These are phyloP conservation scores for Groenewaldozyma sp. DNA, from an alignment of 1,139 yeast species.

Conservation along the genomic window DNA sequence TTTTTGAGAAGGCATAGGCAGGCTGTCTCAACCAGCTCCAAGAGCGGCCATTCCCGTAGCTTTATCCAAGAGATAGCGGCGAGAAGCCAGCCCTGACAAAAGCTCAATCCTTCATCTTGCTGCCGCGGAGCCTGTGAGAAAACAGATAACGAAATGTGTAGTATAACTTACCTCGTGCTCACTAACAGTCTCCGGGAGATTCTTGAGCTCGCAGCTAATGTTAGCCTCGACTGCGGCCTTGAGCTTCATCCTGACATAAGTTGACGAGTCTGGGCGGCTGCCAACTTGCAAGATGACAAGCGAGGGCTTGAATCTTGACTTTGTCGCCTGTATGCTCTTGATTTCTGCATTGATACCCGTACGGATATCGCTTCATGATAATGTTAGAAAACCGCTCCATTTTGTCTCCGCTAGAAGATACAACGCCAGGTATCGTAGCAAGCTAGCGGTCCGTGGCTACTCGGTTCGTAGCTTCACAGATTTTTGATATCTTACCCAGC, in stretches of 20 bases:
- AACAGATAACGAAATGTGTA: no score
- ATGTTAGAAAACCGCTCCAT: neutral
- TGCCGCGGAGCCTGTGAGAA: no score
- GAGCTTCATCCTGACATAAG: slow-evolving; percentile 92
- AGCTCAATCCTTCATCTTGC: no score
- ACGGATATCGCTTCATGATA: slow-evolving; percentile 21
- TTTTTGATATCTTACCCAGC: slow-evolving; percentile 33
- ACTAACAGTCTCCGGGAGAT: slow-evolving; percentile 47
- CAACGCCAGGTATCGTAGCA: no score
- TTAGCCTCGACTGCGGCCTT: slow-evolving; percentile 83
- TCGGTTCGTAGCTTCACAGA: neutral
- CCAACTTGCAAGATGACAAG: slow-evolving; percentile 88
- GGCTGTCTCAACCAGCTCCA: no score
- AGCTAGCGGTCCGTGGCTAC: neutral
- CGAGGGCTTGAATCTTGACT: slow-evolving; percentile 62
- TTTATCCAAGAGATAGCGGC: no score
- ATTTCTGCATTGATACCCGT: slow-evolving; percentile 39
- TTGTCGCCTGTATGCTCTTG: slow-evolving; percentile 41
- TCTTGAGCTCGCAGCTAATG: slow-evolving; percentile 60
- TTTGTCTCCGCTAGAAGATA: neutral
- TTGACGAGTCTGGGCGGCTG: slow-evolving; percentile 76
- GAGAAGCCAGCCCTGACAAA: no score
- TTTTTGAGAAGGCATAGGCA: no score
- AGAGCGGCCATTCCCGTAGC: no score
- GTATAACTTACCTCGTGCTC: slow-evolving; percentile 24